These are phyloP conservation scores for Termitomyces eurrhizus DNA, from an alignment of 768 basidiomycete species.

Conservation along the genomic window DNA sequence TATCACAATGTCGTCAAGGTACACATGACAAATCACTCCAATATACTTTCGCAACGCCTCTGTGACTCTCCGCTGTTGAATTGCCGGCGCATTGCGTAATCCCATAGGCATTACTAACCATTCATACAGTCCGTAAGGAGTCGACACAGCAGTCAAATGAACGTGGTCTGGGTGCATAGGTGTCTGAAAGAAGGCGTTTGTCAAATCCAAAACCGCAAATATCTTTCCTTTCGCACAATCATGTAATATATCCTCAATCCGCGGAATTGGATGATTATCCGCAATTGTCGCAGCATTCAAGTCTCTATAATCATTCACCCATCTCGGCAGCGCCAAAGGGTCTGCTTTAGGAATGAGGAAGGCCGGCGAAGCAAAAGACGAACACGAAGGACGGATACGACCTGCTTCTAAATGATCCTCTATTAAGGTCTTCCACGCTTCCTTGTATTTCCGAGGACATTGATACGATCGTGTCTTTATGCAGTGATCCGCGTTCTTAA, in stretches of 20 bases:
- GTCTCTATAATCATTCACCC: not conserved
- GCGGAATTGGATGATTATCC: slow-evolving; percentile 1
- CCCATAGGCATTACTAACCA: too few relatives aligned
- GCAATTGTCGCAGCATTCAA: not conserved
- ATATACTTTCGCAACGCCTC: slow-evolving; percentile 13
- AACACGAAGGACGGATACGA: not conserved
- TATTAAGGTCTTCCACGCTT: not conserved
- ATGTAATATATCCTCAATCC: too few relatives aligned
- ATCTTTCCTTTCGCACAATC: too few relatives aligned
- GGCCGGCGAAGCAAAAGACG: too few relatives aligned
- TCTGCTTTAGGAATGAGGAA: too few relatives aligned
- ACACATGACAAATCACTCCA: slow-evolving; percentile 10
- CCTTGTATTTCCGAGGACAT: not conserved
- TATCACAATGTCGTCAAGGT: slow-evolving; percentile 22
- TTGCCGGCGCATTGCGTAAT: not conserved
- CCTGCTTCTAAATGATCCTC: not conserved
- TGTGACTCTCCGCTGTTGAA: not conserved
- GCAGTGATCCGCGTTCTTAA: too few relatives aligned
- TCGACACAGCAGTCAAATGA: not conserved
- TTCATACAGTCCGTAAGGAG: not conserved
- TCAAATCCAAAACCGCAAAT: not conserved
- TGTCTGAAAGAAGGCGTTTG: not conserved
- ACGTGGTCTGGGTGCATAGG: not conserved
- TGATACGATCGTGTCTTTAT: slow-evolving; percentile 5
- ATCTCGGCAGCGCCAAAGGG: not conserved